Conservation (phyloP, 345 rosid species). For the Populus euphratica region DNA sequence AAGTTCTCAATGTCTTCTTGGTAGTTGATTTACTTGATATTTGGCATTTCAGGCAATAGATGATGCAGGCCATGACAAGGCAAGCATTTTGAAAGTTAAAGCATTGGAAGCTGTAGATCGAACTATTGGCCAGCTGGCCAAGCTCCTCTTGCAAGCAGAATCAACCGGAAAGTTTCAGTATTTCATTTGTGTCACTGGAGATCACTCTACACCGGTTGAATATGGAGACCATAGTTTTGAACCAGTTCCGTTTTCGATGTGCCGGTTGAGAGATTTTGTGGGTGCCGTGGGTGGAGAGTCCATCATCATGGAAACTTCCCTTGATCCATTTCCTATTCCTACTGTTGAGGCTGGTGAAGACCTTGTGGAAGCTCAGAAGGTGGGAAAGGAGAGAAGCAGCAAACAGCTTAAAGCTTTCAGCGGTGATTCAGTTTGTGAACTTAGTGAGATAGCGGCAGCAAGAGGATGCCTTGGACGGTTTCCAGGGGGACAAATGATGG, state of each 20-base stretch:
- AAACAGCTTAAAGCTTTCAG: slow-evolving; percentile 31
- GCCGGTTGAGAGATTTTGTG: slow-evolving; percentile 69
- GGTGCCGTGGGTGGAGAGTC: slow-evolving; percentile 72
- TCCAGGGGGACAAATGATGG: slow-evolving; percentile 89
- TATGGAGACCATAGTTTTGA: slow-evolving; percentile 97
- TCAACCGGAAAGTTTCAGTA: slow-evolving; percentile 50
- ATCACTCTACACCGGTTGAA: slow-evolving; percentile 94
- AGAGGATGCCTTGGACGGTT: slow-evolving; percentile 93
- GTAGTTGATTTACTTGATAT: slow-evolving; percentile 1
- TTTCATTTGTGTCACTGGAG: slow-evolving; percentile 80
- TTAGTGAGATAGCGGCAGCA: slow-evolving; percentile 75
- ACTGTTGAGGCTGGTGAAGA: slow-evolving; percentile 41
- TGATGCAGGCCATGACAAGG: slow-evolving; percentile 98
- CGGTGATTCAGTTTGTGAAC: slow-evolving; percentile 77
- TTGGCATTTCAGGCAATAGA: slow-evolving; percentile 70
- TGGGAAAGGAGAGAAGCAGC: slow-evolving; percentile 15
- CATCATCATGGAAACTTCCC: slow-evolving; percentile 45
- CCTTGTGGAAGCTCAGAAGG: slow-evolving; percentile 22
- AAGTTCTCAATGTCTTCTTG: background rate
- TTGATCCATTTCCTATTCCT: slow-evolving; percentile 87
- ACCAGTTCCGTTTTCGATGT: slow-evolving; percentile 77
- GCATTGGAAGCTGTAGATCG: slow-evolving; percentile 82
- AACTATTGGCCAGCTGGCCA: slow-evolving; percentile 78
- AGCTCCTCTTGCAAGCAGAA: slow-evolving; percentile 82
- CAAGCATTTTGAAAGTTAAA: slow-evolving; percentile 70